phyloP scores from a whole-genome alignment of 1,139 yeast genomes.

The Sporopachydermia cereana region DNA sequence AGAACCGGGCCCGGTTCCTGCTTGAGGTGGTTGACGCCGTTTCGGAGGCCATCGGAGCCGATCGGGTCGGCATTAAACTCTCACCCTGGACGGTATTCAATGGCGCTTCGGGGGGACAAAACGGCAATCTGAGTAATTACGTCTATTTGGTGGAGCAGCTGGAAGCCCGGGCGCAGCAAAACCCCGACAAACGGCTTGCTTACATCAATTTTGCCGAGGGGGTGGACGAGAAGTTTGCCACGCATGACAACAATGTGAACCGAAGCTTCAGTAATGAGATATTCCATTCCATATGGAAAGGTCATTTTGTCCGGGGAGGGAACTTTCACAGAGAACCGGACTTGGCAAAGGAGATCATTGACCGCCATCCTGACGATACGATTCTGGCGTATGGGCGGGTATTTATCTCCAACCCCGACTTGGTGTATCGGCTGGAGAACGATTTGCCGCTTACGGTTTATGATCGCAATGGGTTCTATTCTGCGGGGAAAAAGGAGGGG shows the following conservation, averaged over 20 bases:
- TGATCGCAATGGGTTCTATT: slow-evolving; percentile 29
- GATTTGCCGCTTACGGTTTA: slow-evolving; percentile 28
- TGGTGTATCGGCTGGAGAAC: slow-evolving; percentile 31
- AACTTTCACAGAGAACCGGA: slow-evolving; percentile 12
- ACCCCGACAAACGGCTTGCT: slow-evolving; percentile 1
- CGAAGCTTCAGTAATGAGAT: slow-evolving; percentile 13
- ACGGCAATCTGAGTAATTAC: slow-evolving; percentile 16
- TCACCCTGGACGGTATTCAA: slow-evolving; percentile 45
- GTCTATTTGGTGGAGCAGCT: slow-evolving; percentile 21
- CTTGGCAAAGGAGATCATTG: slow-evolving; percentile 17
- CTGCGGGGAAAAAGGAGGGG: slow-evolving; percentile 11
- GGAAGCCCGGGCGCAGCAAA: slow-evolving; percentile 14
- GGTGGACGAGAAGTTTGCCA: slow-evolving; percentile 12
- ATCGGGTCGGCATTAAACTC: slow-evolving; percentile 42
- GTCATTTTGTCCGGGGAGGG: slow-evolving; percentile 22
- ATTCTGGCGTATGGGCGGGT: slow-evolving; percentile 34
- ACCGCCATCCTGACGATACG: slow-evolving; percentile 20
- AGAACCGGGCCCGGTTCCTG: slow-evolving; percentile 48
- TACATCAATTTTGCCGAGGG: slow-evolving; percentile 7
- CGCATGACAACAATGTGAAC: background rate
- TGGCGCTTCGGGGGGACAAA: slow-evolving; percentile 22
- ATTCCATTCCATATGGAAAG: slow-evolving; percentile 23
- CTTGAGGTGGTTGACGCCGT: slow-evolving; percentile 46
- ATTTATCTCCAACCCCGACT: slow-evolving; percentile 44
- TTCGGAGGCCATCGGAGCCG: slow-evolving; percentile 39